Base-by-base conservation (phyloP, 768 basidiomycete genomes). In the Pholiota conissans region DNA sequence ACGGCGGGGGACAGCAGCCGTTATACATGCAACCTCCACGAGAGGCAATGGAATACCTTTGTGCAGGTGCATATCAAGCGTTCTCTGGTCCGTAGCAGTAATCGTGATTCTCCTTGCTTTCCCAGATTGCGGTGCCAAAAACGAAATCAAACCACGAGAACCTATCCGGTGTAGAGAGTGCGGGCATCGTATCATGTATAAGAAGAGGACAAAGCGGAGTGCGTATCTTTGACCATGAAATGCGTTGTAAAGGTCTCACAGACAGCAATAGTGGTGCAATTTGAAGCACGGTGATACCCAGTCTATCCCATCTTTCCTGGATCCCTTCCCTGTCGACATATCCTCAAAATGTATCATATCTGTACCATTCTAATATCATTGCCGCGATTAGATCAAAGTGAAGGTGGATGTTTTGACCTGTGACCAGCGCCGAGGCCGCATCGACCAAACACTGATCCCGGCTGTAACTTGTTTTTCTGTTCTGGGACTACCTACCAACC, bases 111-210 rank as follows among this genome's bases (percentile, higher is more conserved):
- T 35, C 35, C 55, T 34, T 32, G 30, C n/a, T 34, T 18, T 46
- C 30, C 34, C 67, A 93, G 95, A 97, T 69, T 98, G 95, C 70
- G 91, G 93, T 59, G 90, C 89, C 1, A 90, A 90, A 75, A 97
- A 95, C 71, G 89, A 91, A 68, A 94, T 98, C 70, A 89, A 86
- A 73, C 79, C 91, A 7, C 80, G 93, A 58, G 96, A 98, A 71
- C 93, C 93, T 40, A 95, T 98, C 62, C 89, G 96, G 56, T 98
- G 96, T 75, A 83, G 91, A 63, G 94, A 98, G 69, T 98, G 96
- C 67, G 96, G 96, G 3, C 96, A 98, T 73, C 86, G 96, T 52
- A 96, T 98, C 71, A 95, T 98, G 93, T 98, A 97, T 76, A 98
- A 98, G 76, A 97, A 95, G 73, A 79, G 96, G 66, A 96, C 95